Evolutionary conservation across 1,139 yeast genomes (phyloP).

Genomic region (Hansenula sp.): DNA sequence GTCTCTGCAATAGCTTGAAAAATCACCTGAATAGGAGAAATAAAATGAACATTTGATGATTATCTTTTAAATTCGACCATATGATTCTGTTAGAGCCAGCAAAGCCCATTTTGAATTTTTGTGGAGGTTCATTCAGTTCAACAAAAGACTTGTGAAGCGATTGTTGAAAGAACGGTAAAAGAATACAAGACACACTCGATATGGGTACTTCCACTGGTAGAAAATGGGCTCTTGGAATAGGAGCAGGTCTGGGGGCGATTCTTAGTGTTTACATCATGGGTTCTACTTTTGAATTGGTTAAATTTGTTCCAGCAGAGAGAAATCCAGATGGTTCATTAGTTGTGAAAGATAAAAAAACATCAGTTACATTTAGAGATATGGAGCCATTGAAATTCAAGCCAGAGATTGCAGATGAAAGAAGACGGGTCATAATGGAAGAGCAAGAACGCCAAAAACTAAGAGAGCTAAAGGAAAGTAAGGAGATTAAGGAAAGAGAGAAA

Average conservation of each 20-base stretch:
- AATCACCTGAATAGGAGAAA: too few species aligned
- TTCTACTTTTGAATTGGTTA: constrained; percentile 28
- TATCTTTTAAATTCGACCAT: too few species aligned
- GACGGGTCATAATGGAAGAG: not conserved
- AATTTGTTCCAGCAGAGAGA: constrained; percentile 21
- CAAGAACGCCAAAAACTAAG: not conserved
- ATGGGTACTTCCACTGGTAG: constrained; percentile 24
- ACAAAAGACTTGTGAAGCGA: too few species aligned
- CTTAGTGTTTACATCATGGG: constrained; percentile 27
- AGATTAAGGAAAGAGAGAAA: constrained; percentile 17
- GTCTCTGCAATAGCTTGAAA: too few species aligned
- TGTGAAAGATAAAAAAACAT: constrained; percentile 20
- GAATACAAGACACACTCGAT: too few species aligned
- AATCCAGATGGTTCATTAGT: constrained; percentile 24
- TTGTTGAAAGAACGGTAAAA: too few species aligned
- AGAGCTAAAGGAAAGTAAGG: constrained; percentile 7
- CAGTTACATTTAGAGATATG: constrained; percentile 29
- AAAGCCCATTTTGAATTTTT: too few species aligned
- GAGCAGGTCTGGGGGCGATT: constrained; percentile 26
- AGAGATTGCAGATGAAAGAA: constrained; percentile 20
- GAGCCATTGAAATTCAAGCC: constrained; percentile 32
- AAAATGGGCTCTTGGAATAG: constrained; percentile 27
- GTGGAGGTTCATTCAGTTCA: too few species aligned
- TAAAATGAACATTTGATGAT: too few species aligned
- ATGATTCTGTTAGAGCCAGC: too few species aligned